Conservation (phyloP, 352 stramenopile genomes). For the Globisporangium middletonii region DNA sequence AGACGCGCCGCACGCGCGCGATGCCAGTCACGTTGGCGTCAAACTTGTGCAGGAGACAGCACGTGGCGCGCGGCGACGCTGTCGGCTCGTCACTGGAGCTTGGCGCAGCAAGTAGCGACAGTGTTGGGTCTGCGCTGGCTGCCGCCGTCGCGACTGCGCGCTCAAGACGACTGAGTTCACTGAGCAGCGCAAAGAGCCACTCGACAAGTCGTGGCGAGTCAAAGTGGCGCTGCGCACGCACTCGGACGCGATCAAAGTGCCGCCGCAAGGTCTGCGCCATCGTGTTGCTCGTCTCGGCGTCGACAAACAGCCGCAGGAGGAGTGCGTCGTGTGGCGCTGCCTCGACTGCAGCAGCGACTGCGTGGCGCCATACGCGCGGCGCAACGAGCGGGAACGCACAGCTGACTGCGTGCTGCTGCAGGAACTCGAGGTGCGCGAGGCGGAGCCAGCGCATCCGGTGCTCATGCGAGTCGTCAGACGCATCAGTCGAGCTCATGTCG, state of each 20-base stretch:
- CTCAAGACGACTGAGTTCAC: constrained; percentile 55
- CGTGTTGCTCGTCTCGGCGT: constrained; percentile 62
- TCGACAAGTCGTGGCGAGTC: constrained; percentile 61
- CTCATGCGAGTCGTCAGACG: background rate
- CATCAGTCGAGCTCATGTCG: background rate
- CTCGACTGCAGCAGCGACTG: constrained; percentile 29
- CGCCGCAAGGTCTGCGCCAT: constrained; percentile 66
- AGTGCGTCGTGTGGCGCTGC: constrained; percentile 37
- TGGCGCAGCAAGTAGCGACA: too few relatives aligned
- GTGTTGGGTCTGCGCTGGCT: background rate
- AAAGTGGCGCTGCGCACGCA: constrained; percentile 40
- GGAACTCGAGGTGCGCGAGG: constrained; percentile 44
- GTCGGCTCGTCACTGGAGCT: background rate
- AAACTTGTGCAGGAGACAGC: constrained; percentile 71
- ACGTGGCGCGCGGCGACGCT: constrained; percentile 9
- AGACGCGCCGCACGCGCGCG: constrained; percentile 46
- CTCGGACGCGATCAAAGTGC: constrained; percentile 43
- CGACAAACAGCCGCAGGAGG: constrained; percentile 65
- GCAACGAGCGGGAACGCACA: constrained; percentile 28
- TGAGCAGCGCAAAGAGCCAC: constrained; percentile 72
- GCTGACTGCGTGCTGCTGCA: constrained; percentile 45
- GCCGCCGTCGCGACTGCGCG: constrained; percentile 12
- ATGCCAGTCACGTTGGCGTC: constrained; percentile 44
- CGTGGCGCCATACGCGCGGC: constrained; percentile 46
- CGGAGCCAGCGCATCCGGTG: constrained; percentile 28